A percentile compares a stretch with the other conserved stretches of the same genome.
Evolutionary conservation across 768 basidiomycete genomes (phyloP).

Genomic region (Boletus insuetus): DNA sequence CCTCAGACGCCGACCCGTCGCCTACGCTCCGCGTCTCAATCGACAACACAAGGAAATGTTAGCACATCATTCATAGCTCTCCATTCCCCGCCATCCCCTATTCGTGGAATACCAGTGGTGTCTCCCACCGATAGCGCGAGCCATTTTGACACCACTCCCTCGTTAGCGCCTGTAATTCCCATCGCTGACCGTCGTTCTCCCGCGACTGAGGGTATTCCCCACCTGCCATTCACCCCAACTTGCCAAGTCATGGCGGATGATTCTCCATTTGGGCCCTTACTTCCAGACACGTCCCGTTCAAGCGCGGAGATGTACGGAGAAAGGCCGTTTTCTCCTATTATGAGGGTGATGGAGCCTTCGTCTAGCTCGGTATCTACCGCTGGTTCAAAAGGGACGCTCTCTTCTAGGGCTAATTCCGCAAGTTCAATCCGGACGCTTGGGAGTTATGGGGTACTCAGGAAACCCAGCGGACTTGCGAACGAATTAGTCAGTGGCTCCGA

Average conservation of each 20-base stretch:
- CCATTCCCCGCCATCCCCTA: background rate
- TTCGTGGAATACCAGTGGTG: constrained; percentile 1
- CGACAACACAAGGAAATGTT: constrained; percentile 7
- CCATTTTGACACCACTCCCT: background rate
- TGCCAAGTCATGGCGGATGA: constrained; percentile 21
- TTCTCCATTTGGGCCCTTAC: constrained; percentile 30
- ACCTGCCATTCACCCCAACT: constrained; percentile 18
- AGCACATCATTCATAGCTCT: background rate
- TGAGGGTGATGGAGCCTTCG: constrained; percentile 19
- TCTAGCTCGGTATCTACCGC: background rate
- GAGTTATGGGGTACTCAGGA: constrained; percentile 8
- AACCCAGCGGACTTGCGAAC: constrained; percentile 19
- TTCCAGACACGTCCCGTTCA: constrained; percentile 29
- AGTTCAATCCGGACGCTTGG: constrained; percentile 7
- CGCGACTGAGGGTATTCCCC: background rate
- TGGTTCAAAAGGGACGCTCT: constrained; percentile 1
- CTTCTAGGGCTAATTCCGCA: constrained; percentile 13
- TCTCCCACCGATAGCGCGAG: background rate
- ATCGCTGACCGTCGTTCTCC: background rate
- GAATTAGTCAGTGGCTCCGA: constrained; percentile 7
- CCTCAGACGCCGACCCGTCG: constrained; percentile 15
- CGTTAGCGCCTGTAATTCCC: constrained; percentile 14
- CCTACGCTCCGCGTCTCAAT: constrained; percentile 17
- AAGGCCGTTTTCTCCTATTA: constrained; percentile 29
- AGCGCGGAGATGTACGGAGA: constrained; percentile 28